These are phyloP conservation scores for Talaromyces sp. DNA, from an alignment of 2,329 filamentous ascomycete genomes.

Conservation along the genomic window DNA sequence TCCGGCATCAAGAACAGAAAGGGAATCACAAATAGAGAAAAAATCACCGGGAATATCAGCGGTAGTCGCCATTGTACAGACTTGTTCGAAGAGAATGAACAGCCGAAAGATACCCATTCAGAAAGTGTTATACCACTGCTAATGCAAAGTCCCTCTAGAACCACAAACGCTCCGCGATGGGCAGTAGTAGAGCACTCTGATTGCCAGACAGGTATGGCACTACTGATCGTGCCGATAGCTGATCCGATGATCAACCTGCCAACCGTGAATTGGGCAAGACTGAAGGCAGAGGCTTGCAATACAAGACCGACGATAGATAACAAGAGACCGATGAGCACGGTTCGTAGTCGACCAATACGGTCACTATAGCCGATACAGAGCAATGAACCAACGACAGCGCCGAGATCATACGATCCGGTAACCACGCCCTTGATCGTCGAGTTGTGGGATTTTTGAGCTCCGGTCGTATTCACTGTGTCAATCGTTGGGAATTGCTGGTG, in stretches of 20 bases:
- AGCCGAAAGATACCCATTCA: constrained; percentile 47
- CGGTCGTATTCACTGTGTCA: constrained; percentile 45
- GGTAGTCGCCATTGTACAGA: constrained; percentile 26
- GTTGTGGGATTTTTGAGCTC: constrained; percentile 42
- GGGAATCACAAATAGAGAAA: constrained; percentile 23
- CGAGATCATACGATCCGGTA: constrained; percentile 46
- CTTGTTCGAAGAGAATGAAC: constrained; percentile 34
- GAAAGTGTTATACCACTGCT: constrained; percentile 42
- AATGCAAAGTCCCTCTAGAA: constrained; percentile 40
- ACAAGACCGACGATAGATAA: constrained; percentile 44
- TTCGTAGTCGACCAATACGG: constrained; percentile 43
- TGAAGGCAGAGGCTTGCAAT: constrained; percentile 45
- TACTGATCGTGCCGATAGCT: constrained; percentile 44
- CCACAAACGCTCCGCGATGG: constrained; percentile 48
- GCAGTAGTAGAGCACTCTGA: constrained; percentile 35
- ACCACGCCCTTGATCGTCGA: constrained; percentile 46
- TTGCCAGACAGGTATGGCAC: constrained; percentile 47
- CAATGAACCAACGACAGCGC: constrained; percentile 47
- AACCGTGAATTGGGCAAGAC: constrained; percentile 46
- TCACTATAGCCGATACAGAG: constrained; percentile 47
- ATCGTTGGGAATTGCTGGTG: constrained; percentile 48
- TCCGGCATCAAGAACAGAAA: constrained; percentile 49
- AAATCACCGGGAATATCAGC: constrained; percentile 24
- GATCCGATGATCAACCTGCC: constrained; percentile 45
- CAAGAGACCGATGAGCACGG: constrained; percentile 42